Percentiles rank a stretch among this genome's conserved stretches.
phyloP scores from a whole-genome alignment of 1,284 basidiomycete genomes.

The Sphagnurus paluster region DNA sequence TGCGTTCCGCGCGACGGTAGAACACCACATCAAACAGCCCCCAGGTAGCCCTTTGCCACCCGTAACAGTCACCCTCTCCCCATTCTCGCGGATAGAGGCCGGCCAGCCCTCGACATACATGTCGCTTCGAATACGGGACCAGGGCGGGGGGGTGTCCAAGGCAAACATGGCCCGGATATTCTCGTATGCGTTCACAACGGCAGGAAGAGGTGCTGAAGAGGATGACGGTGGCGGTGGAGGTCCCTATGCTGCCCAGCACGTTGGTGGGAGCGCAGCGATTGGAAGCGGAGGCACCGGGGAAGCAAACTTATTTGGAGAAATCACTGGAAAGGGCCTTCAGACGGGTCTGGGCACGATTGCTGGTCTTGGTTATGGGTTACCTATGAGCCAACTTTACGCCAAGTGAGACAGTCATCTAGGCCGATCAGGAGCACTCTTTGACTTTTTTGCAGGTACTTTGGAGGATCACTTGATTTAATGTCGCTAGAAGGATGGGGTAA shows the following conservation, averaged over 20 bases:
- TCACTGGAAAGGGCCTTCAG: constrained; percentile 74
- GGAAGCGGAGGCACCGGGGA: constrained; percentile 49
- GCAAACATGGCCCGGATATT: constrained; percentile 79
- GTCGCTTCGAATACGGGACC: constrained; percentile 79
- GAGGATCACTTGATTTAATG: constrained; percentile 74
- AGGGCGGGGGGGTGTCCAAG: constrained; percentile 82
- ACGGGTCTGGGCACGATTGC: constrained; percentile 74
- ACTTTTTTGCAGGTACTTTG: constrained; percentile 59
- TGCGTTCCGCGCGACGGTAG: constrained; percentile 87
- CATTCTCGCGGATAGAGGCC: constrained; percentile 35
- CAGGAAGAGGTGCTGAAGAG: constrained; percentile 45
- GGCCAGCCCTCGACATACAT: constrained; percentile 49
- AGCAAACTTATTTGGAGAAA: constrained; percentile 69
- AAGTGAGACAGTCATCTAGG: constrained; percentile 37
- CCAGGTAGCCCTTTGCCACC: constrained; percentile 51
- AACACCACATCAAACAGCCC: constrained; percentile 56
- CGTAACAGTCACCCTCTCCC: constrained; percentile 72
- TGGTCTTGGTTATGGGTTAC: constrained; percentile 82
- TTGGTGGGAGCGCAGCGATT: constrained; percentile 69
- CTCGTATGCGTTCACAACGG: constrained; percentile 90
- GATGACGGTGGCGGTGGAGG: constrained; percentile 54
- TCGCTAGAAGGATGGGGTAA: constrained; percentile 81
- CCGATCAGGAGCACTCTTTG: background rate
- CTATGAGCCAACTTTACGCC: constrained; percentile 83
- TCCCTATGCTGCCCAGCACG: constrained; percentile 71